These are phyloP conservation scores for Jacaranda copaia DNA, from an alignment of 257 asterid species.

Conservation along the genomic window DNA sequence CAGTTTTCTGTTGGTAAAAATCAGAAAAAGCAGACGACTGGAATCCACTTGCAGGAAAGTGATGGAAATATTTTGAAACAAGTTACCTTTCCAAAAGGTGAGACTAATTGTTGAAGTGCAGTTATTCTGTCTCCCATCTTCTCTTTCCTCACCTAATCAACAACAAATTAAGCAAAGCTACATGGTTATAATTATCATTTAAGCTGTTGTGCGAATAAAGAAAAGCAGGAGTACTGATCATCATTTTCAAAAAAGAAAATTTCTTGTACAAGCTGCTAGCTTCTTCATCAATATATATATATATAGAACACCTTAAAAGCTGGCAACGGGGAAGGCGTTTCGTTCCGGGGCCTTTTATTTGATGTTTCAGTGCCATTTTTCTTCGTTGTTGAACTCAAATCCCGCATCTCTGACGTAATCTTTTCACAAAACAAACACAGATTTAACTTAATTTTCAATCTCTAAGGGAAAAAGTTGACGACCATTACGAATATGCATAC, in stretches of 20 bases:
- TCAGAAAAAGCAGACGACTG: conserved; percentile 20
- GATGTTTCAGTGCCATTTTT: conserved; percentile 57
- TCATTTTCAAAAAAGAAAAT: neutral
- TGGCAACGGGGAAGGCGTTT: conserved; percentile 67
- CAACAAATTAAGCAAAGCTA: conserved; percentile 26
- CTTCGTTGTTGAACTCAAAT: conserved; percentile 44
- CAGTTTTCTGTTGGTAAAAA: neutral
- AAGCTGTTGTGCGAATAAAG: neutral
- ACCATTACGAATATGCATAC: neutral
- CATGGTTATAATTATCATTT: conserved; percentile 31
- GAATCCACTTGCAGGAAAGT: conserved; percentile 42
- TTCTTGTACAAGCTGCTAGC: neutral
- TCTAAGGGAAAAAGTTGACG: neutral
- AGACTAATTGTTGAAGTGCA: conserved; percentile 89
- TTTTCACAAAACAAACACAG: conserved; percentile 21
- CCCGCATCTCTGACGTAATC: conserved; percentile 49
- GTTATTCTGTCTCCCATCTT: conserved; percentile 96
- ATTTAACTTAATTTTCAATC: neutral
- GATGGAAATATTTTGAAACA: conserved; percentile 33
- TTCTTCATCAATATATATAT: conserved; percentile 8
- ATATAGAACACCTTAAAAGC: conserved; percentile 66
- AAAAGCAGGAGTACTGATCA: conserved; percentile 31
- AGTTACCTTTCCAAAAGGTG: conserved; percentile 92
- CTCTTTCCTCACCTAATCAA: conserved; percentile 82
- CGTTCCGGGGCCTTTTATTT: conserved; percentile 66